Base-by-base conservation (phyloP, 1,139 yeast genomes). In the Sugiyamaella xylanicola region DNA sequence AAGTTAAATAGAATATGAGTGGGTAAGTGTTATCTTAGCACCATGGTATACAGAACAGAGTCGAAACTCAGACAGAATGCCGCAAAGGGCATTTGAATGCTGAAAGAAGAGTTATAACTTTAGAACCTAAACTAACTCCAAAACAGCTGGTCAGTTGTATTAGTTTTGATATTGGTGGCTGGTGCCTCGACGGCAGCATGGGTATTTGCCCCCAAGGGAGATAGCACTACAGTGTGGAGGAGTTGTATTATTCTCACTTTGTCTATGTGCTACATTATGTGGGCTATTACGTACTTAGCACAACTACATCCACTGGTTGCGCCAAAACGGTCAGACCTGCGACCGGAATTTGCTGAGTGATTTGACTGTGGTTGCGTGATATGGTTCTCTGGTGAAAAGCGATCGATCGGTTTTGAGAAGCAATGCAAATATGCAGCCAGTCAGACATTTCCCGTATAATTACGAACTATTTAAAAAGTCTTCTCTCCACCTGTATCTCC, bases 181-280 rank as follows among this genome's bases (percentile, higher is more conserved):
- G 83, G 80, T 29, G 71, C 81, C 48, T 82, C 90, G 29, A 77
- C 81, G 13, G 79, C 80, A 48, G 86, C 90, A 59, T 83, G 87
- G 86, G 74, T 76, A 46, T 79, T 79, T 67, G 83, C 86, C 16
- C 86, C 87, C 32, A 80, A 79, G 66, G 79, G 80, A 59, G 84
- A 81, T 65, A 76, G 77, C 54, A 67, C 69, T 58, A 79, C 84
- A 69, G 97, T 92, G 46, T 91, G 96, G 95, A 83, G 97, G 75
- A 87, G 96, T 55, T 88, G 97, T 11, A 83, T 91, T 49, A 85
- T 86, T 54, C 78, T 92, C 62, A 82, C 92, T 2, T 72, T 92
- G 68, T 84, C 95, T 20, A 87, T 91, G 96, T 87, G 91, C 77
- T 91, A 81, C 71, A 78, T 91, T 68, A 88, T 91, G 96, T 68